Conservation (phyloP, 2,329 filamentous ascomycete genomes). For the Cladophialophora psammophila region DNA sequence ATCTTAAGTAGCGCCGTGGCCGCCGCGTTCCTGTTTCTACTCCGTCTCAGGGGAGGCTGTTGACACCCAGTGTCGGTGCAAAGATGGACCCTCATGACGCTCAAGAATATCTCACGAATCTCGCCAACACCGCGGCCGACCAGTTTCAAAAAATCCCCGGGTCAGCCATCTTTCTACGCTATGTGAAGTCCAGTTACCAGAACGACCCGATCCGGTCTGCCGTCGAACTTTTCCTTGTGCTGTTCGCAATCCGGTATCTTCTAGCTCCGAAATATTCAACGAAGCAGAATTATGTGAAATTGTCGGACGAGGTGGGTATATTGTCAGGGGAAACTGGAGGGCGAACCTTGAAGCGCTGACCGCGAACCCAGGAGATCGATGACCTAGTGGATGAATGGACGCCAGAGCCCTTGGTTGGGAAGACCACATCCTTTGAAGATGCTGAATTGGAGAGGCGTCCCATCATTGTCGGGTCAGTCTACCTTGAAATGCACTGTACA, state of each 20-base stretch:
- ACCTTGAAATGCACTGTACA: neutral
- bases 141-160: conserved; percentile 91
- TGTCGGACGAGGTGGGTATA: conserved; percentile 75
- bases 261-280: conserved; percentile 92
- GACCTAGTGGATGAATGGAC: conserved; percentile 96
- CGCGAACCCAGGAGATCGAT: conserved; percentile 77
- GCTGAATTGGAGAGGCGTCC: conserved; percentile 83
- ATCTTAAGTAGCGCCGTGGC: neutral
- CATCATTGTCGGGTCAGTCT: conserved; percentile 80
- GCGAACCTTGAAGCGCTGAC: conserved; percentile 15
- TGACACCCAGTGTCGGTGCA: neutral
- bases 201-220: conserved; percentile 93
- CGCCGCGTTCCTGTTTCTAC: neutral
- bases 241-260: conserved; percentile 95
- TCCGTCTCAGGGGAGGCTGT: neutral
- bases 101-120: conserved; percentile 58
- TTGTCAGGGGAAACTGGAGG: neutral
- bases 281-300: conserved; percentile 85
- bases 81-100: conserved; percentile 66
- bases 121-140: conserved; percentile 63
- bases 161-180: conserved; percentile 90
- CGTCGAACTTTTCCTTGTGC: conserved; percentile 89
- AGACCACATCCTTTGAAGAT: conserved; percentile 77
- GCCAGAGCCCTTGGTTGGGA: conserved; percentile 85
- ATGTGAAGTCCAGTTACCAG: conserved; percentile 97